Evolutionary conservation across 345 rosid species (phyloP), one percentile per base, ranked within the genome.

Genomic region (Iberis pinnata): DNA sequence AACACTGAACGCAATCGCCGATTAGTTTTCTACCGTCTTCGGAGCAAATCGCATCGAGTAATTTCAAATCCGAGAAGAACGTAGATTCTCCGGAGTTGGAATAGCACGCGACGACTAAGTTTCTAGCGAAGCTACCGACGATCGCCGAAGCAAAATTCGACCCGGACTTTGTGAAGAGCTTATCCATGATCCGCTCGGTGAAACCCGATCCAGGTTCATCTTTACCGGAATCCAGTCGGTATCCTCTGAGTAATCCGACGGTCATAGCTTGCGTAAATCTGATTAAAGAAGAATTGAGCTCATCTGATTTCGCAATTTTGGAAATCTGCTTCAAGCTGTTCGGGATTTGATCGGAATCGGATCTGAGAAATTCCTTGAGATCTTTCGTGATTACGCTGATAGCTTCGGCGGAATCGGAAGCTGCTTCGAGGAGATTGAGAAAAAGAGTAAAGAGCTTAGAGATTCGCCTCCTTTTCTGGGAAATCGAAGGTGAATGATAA

Each of bases 51-150:
- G 73, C 73, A 57, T 82, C 63, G 25, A 83, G 46, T 64, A 79
- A 68, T 56, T 33, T 45, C 35, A 58, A 58, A 46, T 58, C 52
- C 0, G 53, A 61, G 44, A n/a, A n/a, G n/a, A n/a, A n/a, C n/a
- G n/a, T 52, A 9, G 56, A 15, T 17, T 40, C 24, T 22, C 55
- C 31, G 25, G 42, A 61, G 12, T 43, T 60, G 1, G 64, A 47
- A 54, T 17, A 76, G 43, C 68, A 53, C 9, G 77, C 86, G 66
- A 78, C 49, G 43, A 75, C 84, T 65, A 86, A 61, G 75, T 77
- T 83, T 53, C 79, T 81, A 4, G 97, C 95, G 44, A 89, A 84
- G 71, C 86, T 86, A 41, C 94, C 95, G 16, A 77, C 88, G 33
- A 86, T 75, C n/a, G 70, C 79, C n/a, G 88, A 86, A 26, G 78